phyloP scores from a whole-genome alignment of 805 yeast genomes.

The Cyberlindnera lachancei region DNA sequence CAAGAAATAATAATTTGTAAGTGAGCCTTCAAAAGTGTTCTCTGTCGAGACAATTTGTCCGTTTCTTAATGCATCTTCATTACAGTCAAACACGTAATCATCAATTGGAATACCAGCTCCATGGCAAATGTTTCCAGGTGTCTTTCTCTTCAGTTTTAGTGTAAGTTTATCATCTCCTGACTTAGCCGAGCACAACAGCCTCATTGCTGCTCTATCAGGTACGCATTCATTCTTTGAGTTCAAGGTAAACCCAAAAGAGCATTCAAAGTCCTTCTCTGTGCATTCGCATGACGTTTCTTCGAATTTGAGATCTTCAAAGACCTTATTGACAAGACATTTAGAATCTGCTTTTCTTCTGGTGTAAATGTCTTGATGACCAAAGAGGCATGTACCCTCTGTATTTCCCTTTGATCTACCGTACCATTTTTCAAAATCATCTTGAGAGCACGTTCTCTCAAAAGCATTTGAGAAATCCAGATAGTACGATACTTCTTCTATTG shows the following conservation, averaged over 20 bases:
- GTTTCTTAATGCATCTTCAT: slow-evolving; percentile 17
- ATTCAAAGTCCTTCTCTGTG: slow-evolving; percentile 58
- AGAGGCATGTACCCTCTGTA: slow-evolving; percentile 41
- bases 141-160: slow-evolving; percentile 10
- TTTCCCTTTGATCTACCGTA: slow-evolving; percentile 36
- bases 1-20: slow-evolving; percentile 52
- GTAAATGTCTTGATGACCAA: slow-evolving; percentile 62
- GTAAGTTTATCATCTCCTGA: slow-evolving; percentile 12
- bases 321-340: slow-evolving; percentile 43
- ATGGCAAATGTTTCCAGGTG: slow-evolving; percentile 18
- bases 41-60: slow-evolving; percentile 24
- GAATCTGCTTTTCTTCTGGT: slow-evolving; percentile 61
- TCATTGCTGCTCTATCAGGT: slow-evolving; percentile 21
- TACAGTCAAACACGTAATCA: slow-evolving; percentile 11
- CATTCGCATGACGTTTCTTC: slow-evolving; percentile 58
- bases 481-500: slow-evolving; percentile 15
- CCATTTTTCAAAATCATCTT: slow-evolving; percentile 59
- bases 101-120: slow-evolving; percentile 9
- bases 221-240: slow-evolving; percentile 42
- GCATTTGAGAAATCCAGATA: slow-evolving; percentile 54
- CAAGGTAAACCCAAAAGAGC: slow-evolving; percentile 45
- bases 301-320: slow-evolving; percentile 31
- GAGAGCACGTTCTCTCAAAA: slow-evolving; percentile 34
- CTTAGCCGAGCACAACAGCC: slow-evolving; percentile 29
- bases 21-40: slow-evolving; percentile 41